Evolutionary conservation across 1,284 basidiomycete genomes (phyloP).

Genomic region (Moniliella sp.): DNA sequence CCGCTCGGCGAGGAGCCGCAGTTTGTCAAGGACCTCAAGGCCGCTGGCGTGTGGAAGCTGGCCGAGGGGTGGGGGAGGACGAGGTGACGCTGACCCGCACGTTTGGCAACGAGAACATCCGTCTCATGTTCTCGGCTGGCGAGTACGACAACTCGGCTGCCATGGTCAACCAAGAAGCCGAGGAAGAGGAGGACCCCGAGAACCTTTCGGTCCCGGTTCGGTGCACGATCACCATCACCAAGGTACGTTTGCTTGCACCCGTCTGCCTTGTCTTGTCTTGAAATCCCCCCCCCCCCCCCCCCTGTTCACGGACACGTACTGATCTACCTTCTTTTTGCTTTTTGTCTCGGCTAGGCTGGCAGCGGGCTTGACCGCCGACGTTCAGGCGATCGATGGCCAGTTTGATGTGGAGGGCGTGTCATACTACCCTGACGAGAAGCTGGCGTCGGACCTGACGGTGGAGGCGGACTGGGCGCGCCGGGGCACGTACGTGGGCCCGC

Average conservation of each 20-base stretch:
- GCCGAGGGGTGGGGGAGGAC: constrained; percentile 54
- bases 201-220: constrained; percentile 45
- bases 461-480: constrained; percentile 83
- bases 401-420: constrained; percentile 74
- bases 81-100: constrained; percentile 59
- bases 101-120: constrained; percentile 61
- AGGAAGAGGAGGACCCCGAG: constrained; percentile 34
- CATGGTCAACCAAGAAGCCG: constrained; percentile 5
- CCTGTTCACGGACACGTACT: not conserved
- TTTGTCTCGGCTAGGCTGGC: constrained; percentile 1
- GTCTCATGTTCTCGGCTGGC: constrained; percentile 22
- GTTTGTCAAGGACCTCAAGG: constrained; percentile 56
- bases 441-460: constrained; percentile 57
- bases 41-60: constrained; percentile 56
- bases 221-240: constrained; percentile 58
- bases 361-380: constrained; percentile 25
- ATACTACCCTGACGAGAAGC: constrained; percentile 52
- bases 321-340: not conserved
- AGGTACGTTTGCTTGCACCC: constrained; percentile 38
- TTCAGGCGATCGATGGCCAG: constrained; percentile 43
- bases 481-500: constrained; percentile 72
- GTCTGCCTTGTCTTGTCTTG: constrained; percentile 5
- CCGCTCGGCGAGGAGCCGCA: constrained; percentile 40
- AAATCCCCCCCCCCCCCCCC: constrained; percentile 1
- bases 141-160: constrained; percentile 21